These are phyloP conservation scores for Cryptococcus wingfieldii DNA, from an alignment of 1,284 basidiomycete species.

Conservation along the genomic window DNA sequence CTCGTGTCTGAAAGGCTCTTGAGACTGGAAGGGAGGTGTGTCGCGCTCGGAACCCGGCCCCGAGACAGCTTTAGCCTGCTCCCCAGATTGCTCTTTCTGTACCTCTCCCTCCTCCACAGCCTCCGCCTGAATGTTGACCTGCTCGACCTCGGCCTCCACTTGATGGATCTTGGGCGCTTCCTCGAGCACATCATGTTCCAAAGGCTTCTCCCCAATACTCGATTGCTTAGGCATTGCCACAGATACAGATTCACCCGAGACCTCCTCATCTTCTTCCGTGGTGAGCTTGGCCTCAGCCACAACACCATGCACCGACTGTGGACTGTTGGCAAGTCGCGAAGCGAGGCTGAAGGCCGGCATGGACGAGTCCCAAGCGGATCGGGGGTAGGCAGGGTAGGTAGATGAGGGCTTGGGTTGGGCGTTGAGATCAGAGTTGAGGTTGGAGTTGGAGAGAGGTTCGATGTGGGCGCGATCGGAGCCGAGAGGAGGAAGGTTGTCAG, in stretches of 20 bases:
- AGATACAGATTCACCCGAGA: neutral
- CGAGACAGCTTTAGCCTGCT: neutral
- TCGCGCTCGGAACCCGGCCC: neutral
- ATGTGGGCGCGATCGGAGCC: neutral
- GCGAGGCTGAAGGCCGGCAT: constrained; percentile 2
- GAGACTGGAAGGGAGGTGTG: too few relatives aligned
- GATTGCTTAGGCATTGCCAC: neutral
- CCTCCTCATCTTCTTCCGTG: neutral
- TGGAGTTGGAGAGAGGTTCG: neutral
- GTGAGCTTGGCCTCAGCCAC: neutral
- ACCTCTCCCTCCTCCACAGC: neutral
- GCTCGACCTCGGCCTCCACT: constrained; percentile 23
- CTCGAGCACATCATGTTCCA: neutral
- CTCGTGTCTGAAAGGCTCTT: neutral
- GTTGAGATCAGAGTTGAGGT: neutral
- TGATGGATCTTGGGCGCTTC: neutral
- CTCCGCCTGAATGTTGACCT: constrained; percentile 20
- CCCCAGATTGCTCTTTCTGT: neutral
- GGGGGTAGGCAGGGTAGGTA: neutral
- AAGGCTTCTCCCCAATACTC: neutral
- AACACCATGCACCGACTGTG: neutral
- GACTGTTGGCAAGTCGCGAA: neutral
- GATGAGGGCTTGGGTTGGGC: neutral
- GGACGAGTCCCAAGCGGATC: constrained; percentile 2
- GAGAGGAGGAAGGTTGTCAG: constrained; percentile 10